Base-by-base conservation (phyloP, 1,284 basidiomycete species). In the Gyrodon tennesseensis region DNA sequence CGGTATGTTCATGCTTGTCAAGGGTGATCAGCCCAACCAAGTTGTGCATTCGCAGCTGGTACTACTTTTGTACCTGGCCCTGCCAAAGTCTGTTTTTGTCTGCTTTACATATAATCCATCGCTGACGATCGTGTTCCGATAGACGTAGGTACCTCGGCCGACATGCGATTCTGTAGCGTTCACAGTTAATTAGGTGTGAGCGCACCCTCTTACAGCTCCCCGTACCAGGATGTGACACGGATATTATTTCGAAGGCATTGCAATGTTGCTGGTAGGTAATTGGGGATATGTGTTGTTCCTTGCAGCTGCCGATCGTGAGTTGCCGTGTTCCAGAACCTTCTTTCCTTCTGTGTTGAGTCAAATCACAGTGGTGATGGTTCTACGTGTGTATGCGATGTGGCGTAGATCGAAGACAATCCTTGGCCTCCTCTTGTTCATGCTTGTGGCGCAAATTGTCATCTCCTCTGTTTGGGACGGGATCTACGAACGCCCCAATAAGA, bases 351-450 rank as follows among this genome's bases (percentile, higher is more conserved):
- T 43, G 11, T 37, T 62, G 16, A 66, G 19, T 44, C 37, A 7
- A 19, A 23, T 39, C 34, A 31, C 29, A 68, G 67, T 70, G 13
- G 66, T 70, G 4, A 68, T 68, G 67, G 31, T 70, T 11, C 27
- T 67, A 18, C 65, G 66, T 25, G 68, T 69, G 13, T 58, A 67
- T 56, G 68, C 66, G 6, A 58, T 67, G 43, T 69, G 68, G 65
- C 15, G 41, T 43, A 59, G 9, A 53, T 70, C 68, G 13, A 64
- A 4, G 27, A 43, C 5, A 9, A 43, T 67, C 18, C 49, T 67
- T 39, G 18, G 29, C 27, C 9, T 70, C 11, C 66, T 68, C 18
- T 5, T 68, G 7, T 39, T 70, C 15, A 8, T 70, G 23, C 60
- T 39, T 15, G 25, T 49, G 7, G 8, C 57, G 1, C 39, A 58